Percentiles rank a stretch among this genome's conserved stretches.
Conservation (phyloP, 1,139 yeast genomes). For the Pneumocystis sp. region DNA sequence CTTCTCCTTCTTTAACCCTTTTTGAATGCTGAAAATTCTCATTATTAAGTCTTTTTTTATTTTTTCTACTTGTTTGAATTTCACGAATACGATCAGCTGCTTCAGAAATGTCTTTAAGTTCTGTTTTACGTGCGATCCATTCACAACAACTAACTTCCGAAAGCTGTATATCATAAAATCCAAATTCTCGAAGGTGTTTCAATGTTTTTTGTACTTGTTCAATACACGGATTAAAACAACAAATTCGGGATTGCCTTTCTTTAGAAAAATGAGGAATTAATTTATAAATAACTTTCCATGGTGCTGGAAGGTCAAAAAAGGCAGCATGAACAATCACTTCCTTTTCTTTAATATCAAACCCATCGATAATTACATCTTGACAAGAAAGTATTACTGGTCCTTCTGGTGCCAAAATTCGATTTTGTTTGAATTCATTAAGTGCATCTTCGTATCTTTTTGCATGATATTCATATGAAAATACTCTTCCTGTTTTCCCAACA, state of each 20-base stretch:
- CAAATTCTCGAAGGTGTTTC: slow-evolving; percentile 52
- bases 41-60: slow-evolving; percentile 29
- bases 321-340: slow-evolving; percentile 49
- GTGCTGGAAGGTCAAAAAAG: slow-evolving; percentile 87
- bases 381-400: slow-evolving; percentile 47
- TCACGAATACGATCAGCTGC: slow-evolving; percentile 70
- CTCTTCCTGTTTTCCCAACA: slow-evolving; percentile 37
- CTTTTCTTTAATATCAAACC: slow-evolving; percentile 37
- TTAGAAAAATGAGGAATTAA: slow-evolving; percentile 44
- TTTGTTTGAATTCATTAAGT: slow-evolving; percentile 53
- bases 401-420: slow-evolving; percentile 37
- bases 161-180: slow-evolving; percentile 87
- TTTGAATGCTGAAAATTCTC: slow-evolving; percentile 20
- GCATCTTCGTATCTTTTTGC: slow-evolving; percentile 74
- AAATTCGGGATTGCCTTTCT: slow-evolving; percentile 45
- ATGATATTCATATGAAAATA: slow-evolving; percentile 85
- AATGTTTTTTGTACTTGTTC: slow-evolving; percentile 89
- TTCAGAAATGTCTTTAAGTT: slow-evolving; percentile 69
- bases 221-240: slow-evolving; percentile 95
- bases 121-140: slow-evolving; percentile 84
- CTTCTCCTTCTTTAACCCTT: slow-evolving; percentile 77
- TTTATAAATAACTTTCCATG: slow-evolving; percentile 90
- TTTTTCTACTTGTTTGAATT: slow-evolving; percentile 60
- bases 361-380: slow-evolving; percentile 82
- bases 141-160: slow-evolving; percentile 75